Base-by-base conservation (phyloP, 2,329 filamentous ascomycete genomes). In the Aspergillus ibericus region DNA sequence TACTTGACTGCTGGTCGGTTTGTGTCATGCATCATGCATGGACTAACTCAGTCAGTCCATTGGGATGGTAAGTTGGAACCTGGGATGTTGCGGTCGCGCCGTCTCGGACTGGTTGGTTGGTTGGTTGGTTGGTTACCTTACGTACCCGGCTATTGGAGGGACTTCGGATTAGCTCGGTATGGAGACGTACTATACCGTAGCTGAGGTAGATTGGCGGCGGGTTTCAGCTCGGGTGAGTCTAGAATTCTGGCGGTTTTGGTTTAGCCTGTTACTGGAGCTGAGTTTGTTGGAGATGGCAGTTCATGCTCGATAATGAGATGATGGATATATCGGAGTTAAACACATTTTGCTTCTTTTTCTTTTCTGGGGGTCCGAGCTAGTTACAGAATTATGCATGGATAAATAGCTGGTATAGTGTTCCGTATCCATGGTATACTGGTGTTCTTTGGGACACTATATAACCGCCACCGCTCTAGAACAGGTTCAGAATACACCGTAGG, bases 11-110 rank as follows among this genome's bases (percentile, higher is more conserved):
- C 32, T 29, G 27, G 35, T 38, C 34, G 12, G 52, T 56, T 56
- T 16, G 58, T 65, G 61, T 62, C 46, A 55, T 66, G 63, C 63
- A 63, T 63, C 22, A 56, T 63, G 64, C 62, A 63, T 63, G 46
- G 58, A 36, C 56, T 58, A 54, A 59, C 22, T 42, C 32, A 44
- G 42, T 40, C 38, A 38, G 20, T 42, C 15, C 6, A 16, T n/a
- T 38, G 35, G 16, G 36, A 20, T n/a, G 34, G 34, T 20, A n/a
- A n/a, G n/a, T n/a, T n/a, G n/a, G n/a, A n/a, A n/a, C n/a, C n/a
- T 42, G 38, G 38, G 22, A 42, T 42, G 38, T 8, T 42, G 38
- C 36, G 36, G 36, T 36, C 34, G 34, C 34, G 36, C 36, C 36
- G 36, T 38, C 36, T 16, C 1, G 6, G 16, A 38, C n/a, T 16